These are phyloP conservation scores for Acacia melanoxylon DNA, from an alignment of 306 rosid genomes.

Conservation along the genomic window DNA sequence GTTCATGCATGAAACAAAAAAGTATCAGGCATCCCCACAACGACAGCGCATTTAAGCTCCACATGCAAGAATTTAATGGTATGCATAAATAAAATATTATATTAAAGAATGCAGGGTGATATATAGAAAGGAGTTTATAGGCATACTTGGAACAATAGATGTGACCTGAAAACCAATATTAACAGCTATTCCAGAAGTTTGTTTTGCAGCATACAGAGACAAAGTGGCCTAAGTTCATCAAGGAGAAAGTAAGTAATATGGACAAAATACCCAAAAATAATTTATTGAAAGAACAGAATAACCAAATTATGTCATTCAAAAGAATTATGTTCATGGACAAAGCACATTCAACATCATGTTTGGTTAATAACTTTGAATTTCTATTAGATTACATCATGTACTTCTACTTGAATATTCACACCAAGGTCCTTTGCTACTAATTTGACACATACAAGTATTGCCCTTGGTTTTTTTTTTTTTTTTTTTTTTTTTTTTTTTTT, in stretches of 20 bases:
- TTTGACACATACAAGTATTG: neutral
- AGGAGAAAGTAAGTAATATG: slow-evolving; percentile 21
- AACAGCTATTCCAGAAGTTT: slow-evolving; percentile 87
- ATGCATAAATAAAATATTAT: slow-evolving; percentile 22
- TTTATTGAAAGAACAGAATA: slow-evolving; percentile 7
- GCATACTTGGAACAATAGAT: slow-evolving; percentile 92
- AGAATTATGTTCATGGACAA: neutral
- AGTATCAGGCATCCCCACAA: neutral
- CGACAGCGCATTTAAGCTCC: neutral
- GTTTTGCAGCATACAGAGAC: slow-evolving; percentile 83
- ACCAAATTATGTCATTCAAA: neutral
- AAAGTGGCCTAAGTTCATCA: slow-evolving; percentile 69
- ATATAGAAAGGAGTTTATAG: slow-evolving; percentile 10
- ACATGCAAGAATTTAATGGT: neutral
- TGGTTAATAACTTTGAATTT: neutral
- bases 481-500: too few relatives aligned
- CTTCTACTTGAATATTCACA: neutral
- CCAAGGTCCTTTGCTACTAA: neutral
- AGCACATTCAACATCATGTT: neutral
- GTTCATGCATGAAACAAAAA: neutral
- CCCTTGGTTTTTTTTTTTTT: neutral
- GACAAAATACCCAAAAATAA: slow-evolving; percentile 15
- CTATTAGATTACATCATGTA: slow-evolving; percentile 8
- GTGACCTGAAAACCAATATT: slow-evolving; percentile 92
- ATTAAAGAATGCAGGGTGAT: neutral